Evolutionary conservation across 2,329 filamentous ascomycete species (phyloP).

Genomic region (Berkeleyomyces basicola): DNA sequence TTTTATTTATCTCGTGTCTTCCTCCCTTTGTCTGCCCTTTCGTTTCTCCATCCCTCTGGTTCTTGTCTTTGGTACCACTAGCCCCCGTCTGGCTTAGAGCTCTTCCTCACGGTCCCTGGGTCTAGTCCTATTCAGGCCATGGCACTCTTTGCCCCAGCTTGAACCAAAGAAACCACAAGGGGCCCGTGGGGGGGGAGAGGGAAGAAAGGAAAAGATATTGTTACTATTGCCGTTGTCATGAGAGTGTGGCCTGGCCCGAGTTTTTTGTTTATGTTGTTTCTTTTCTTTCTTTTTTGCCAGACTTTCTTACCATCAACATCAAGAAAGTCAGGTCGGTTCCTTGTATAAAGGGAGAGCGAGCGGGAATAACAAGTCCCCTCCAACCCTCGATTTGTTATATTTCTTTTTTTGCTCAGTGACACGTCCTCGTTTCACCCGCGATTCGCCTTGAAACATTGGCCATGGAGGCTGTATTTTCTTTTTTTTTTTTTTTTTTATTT

Average conservation of each 20-base stretch:
- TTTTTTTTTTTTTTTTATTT: background rate
- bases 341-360: background rate
- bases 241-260: no score
- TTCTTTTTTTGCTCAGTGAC: background rate
- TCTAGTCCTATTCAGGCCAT: conserved; percentile 1
- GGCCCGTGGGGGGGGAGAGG: background rate
- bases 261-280: background rate
- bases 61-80: background rate
- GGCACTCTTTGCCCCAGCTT: background rate
- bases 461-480: background rate
- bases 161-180: background rate
- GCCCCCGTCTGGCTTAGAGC: background rate
- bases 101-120: background rate
- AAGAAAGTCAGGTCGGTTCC: background rate
- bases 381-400: background rate
- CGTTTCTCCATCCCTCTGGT: background rate
- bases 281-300: background rate
- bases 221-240: background rate
- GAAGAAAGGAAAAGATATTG: background rate
- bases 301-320: background rate
- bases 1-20: background rate
- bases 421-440: background rate
- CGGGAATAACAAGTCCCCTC: background rate
- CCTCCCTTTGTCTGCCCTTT: background rate
- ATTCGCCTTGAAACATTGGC: background rate